phyloP scores from a whole-genome alignment of 2,329 filamentous ascomycete genomes.

The Fusarium ambrosium region DNA sequence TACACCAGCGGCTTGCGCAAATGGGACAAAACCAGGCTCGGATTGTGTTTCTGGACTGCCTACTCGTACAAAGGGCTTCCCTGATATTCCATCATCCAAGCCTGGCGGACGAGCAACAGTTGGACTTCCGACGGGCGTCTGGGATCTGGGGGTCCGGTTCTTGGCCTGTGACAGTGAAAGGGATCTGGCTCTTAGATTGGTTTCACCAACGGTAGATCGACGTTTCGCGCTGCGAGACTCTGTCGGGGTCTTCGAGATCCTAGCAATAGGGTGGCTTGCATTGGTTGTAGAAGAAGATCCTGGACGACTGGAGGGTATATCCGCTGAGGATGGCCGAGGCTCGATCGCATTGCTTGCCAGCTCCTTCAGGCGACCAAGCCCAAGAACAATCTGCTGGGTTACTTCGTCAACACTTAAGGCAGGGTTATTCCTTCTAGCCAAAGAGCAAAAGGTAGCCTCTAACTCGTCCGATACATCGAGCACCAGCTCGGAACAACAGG shows the following conservation, averaged over 20 bases:
- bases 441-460: slow-evolving; percentile 63
- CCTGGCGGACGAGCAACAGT: slow-evolving; percentile 39
- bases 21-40: slow-evolving; percentile 27
- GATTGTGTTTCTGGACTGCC: slow-evolving; percentile 50
- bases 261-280: slow-evolving; percentile 34
- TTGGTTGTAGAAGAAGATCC: slow-evolving; percentile 33
- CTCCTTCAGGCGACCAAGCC: slow-evolving; percentile 40
- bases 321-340: slow-evolving; percentile 26
- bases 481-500: slow-evolving; percentile 65
- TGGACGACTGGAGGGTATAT: slow-evolving; percentile 32
- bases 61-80: slow-evolving; percentile 67
- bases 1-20: slow-evolving; percentile 9
- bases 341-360: slow-evolving; percentile 32
- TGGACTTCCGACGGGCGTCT: slow-evolving; percentile 42
- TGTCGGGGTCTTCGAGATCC: slow-evolving; percentile 37
- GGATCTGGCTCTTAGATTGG: slow-evolving; percentile 22
- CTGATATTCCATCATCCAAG: slow-evolving; percentile 66
- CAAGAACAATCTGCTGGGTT: slow-evolving; percentile 60
- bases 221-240: slow-evolving; percentile 34
- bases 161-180: slow-evolving; percentile 39
- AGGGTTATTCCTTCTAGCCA: slow-evolving; percentile 58
- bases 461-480: slow-evolving; percentile 63
- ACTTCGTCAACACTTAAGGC: slow-evolving; percentile 60
- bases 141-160: slow-evolving; percentile 37
- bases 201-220: slow-evolving; percentile 31